Percentiles rank a stretch among this genome's conserved stretches.
phyloP scores from a whole-genome alignment of 2,329 filamentous ascomycete species.

The Cercospora zeae-maydis region DNA sequence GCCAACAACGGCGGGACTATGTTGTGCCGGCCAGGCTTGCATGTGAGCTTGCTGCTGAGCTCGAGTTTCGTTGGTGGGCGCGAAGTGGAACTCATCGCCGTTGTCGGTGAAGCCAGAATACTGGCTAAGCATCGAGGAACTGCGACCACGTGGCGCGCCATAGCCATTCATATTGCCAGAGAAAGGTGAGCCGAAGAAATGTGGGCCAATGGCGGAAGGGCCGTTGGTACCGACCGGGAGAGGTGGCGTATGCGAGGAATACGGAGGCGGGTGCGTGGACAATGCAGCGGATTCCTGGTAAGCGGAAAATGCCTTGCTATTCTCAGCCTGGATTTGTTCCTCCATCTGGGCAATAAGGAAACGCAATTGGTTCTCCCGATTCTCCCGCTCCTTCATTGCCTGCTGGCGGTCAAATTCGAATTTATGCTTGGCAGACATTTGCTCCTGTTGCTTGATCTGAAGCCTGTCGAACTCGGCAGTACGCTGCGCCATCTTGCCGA shows the following conservation, averaged over 20 bases:
- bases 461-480: slow-evolving; percentile 69
- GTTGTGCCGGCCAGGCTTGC: slow-evolving; percentile 27
- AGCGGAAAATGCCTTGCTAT: slow-evolving; percentile 40
- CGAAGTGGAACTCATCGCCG: slow-evolving; percentile 29
- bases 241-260: slow-evolving; percentile 39
- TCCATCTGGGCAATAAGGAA: slow-evolving; percentile 41
- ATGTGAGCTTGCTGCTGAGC: slow-evolving; percentile 25
- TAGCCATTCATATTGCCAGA: slow-evolving; percentile 18
- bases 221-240: slow-evolving; percentile 50
- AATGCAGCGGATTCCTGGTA: slow-evolving; percentile 38
- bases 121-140: slow-evolving; percentile 52
- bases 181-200: slow-evolving; percentile 29
- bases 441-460: slow-evolving; percentile 62
- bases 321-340: slow-evolving; percentile 37
- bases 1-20: slow-evolving; percentile 12
- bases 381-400: slow-evolving; percentile 32
- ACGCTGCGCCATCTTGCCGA: slow-evolving; percentile 66
- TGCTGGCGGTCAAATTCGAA: slow-evolving; percentile 34
- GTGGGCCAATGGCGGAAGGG: slow-evolving; percentile 22
- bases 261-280: slow-evolving; percentile 26
- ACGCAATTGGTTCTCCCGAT: slow-evolving; percentile 40
- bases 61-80: slow-evolving; percentile 17
- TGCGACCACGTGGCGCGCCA: slow-evolving; percentile 42
- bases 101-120: slow-evolving; percentile 51
- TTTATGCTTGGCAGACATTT: slow-evolving; percentile 35